Base-by-base conservation (phyloP, 805 yeast species). In the Ogataea pignaliae region DNA sequence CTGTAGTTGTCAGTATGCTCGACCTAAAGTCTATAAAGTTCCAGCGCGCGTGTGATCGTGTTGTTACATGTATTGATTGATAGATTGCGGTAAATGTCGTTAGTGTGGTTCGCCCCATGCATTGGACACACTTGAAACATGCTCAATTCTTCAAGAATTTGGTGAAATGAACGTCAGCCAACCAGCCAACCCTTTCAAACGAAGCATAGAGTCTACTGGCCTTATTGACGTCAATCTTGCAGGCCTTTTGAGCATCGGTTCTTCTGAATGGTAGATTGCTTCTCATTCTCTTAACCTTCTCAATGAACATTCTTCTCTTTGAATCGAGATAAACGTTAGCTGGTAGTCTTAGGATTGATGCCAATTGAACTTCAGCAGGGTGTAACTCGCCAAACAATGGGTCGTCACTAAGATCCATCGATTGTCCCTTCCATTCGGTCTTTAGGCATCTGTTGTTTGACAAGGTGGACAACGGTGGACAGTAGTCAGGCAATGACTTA, bases 391-490 rank as follows among this genome's bases (percentile, higher is more conserved):
- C 68, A 40, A 76, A 65, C 53, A 87, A 75, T 16, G 96, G 95
- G 65, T 93, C 98, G 29, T 65, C 57, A 14, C 83, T 72, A 44
- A 91, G 74, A 63, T 87, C 95, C 97, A 91, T 89, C 32, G 97
- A 95, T 56, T 89, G 95, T 10, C 98, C 99, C 69, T 90, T 91
- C 99, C 99, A 91, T 64, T 91, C 98, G 31, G 95, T 86, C 60
- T 84, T 84, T 54, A 90, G 72, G 52, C 88, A 81, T 67, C 84
- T 81, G 44, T 75, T 69, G 51, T 71, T 78, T 55, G 96, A 95
- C 49, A 90, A 70, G 1, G 85, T 72, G 2, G 71, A 56, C 12
- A 78, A 53, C 15, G 85, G 72, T 3, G 97, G 97, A n/a, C 88
- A 80, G 64, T 73, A 88, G 64, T 89, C 96, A 32, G 89, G 89